Evolutionary conservation across 192 early-diverging fungal genomes (phyloP).

Genomic region (Helicostylum pulchrum): DNA sequence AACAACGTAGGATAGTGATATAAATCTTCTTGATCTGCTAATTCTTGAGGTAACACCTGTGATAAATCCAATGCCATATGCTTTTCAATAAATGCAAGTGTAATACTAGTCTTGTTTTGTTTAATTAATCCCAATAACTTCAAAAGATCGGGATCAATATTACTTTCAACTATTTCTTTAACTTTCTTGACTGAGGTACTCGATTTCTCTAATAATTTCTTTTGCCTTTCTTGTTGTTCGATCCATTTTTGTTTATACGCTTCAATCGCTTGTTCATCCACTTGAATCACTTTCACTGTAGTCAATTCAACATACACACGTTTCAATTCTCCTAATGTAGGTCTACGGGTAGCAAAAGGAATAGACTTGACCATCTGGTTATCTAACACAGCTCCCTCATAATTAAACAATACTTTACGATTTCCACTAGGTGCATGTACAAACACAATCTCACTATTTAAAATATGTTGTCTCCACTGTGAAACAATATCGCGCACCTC

Average conservation of each 20-base stretch:
- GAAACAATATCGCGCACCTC: conserved; percentile 75
- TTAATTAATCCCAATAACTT: conserved; percentile 58
- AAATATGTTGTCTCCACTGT: conserved; percentile 69
- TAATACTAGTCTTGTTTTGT: conserved; percentile 58
- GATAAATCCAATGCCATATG: conserved; percentile 41
- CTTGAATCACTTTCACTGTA: conserved; percentile 49
- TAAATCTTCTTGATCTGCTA: conserved; percentile 38
- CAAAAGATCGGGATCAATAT: conserved; percentile 34
- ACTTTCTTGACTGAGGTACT: background rate
- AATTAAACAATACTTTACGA: conserved; percentile 49
- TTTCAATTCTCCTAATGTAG: conserved; percentile 68
- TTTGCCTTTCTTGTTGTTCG: conserved; percentile 17
- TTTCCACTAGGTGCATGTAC: conserved; percentile 65
- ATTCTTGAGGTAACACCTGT: conserved; percentile 22
- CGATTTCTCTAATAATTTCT: conserved; percentile 13
- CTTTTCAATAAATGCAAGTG: conserved; percentile 54
- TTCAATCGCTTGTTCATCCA: conserved; percentile 34
- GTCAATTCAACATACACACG: conserved; percentile 63
- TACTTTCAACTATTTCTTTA: background rate
- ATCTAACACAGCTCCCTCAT: conserved; percentile 43
- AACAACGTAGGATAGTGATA: conserved; percentile 58
- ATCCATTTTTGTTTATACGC: conserved; percentile 20
- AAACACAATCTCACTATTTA: conserved; percentile 66
- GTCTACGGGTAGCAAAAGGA: conserved; percentile 78
- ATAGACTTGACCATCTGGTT: conserved; percentile 55